Conservation (phyloP, 371 early-diverging fungal genomes). For the Saksenaea vasiformis region DNA sequence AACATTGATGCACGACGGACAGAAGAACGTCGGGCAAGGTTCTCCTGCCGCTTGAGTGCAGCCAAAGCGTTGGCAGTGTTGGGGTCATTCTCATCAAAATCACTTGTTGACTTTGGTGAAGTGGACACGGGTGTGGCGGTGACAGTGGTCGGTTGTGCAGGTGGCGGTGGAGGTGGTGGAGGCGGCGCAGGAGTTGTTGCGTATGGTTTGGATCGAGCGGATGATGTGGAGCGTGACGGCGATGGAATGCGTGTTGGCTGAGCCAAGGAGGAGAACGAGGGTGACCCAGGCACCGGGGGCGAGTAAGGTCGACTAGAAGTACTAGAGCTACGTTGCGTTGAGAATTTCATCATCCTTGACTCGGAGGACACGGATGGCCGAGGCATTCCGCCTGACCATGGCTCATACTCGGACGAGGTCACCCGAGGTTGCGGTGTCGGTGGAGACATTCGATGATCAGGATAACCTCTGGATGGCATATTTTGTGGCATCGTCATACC, state of each 20-base stretch:
- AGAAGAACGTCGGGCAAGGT: conserved; percentile 47
- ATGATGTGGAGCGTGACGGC: conserved; percentile 48
- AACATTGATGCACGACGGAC: conserved; percentile 53
- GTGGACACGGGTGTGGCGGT: background rate
- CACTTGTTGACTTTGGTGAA: conserved; percentile 1
- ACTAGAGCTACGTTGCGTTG: background rate
- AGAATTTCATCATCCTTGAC: conserved; percentile 28
- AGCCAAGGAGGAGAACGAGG: conserved; percentile 10
- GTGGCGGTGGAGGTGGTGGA: conserved; percentile 26
- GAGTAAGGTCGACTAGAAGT: conserved; percentile 15
- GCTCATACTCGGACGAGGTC: conserved; percentile 39
- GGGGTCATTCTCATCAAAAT: conserved; percentile 48
- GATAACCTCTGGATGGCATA: conserved; percentile 6
- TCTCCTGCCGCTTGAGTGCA: conserved; percentile 50
- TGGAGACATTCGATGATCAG: conserved; percentile 18
- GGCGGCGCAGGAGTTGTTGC: conserved; percentile 24
- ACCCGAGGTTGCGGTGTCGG: conserved; percentile 18
- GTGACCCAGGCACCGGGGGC: conserved; percentile 26
- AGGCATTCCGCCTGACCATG: conserved; percentile 45
- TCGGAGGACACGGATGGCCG: conserved; percentile 41
- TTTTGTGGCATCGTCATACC: conserved; percentile 23
- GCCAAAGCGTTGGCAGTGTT: conserved; percentile 48
- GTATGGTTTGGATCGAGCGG: conserved; percentile 31
- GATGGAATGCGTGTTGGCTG: conserved; percentile 27
- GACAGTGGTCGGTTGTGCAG: conserved; percentile 7